Conservation (phyloP, 345 rosid species). For the Populus alba region DNA sequence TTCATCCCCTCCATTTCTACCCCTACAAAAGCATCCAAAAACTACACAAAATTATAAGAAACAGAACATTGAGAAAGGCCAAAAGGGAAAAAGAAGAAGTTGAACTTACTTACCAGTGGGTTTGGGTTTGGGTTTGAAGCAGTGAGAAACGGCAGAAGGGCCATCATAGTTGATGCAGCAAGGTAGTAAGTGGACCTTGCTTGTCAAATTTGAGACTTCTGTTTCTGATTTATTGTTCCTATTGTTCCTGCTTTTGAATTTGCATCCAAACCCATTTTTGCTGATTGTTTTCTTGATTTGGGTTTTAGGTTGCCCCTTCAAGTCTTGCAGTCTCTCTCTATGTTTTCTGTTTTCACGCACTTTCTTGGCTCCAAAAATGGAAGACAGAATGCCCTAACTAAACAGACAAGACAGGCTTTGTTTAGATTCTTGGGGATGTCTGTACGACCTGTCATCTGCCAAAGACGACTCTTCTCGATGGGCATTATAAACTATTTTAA, state of each 20-base stretch:
- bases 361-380: neutral
- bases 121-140: conserved; percentile 77
- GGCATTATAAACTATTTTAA: neutral
- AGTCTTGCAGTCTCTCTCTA: neutral
- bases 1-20: conserved; percentile 56
- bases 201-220: conserved; percentile 37
- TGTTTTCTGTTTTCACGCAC: neutral
- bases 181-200: conserved; percentile 72
- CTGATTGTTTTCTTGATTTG: too few species aligned
- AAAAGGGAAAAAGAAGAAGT: neutral
- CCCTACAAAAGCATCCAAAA: conserved; percentile 44
- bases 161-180: conserved; percentile 77
- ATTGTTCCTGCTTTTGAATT: too few species aligned
- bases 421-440: neutral
- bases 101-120: conserved; percentile 37
- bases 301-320: neutral
- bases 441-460: neutral
- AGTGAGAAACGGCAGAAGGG: conserved; percentile 64
- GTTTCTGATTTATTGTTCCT: conserved; percentile 41
- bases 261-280: too few species aligned
- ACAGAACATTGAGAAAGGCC: neutral
- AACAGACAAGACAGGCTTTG: neutral
- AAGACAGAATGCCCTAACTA: neutral
- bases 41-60: neutral
- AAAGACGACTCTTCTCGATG: neutral